Evolutionary conservation across 1,284 basidiomycete genomes (phyloP).

Genomic region (Athelia sp.): DNA sequence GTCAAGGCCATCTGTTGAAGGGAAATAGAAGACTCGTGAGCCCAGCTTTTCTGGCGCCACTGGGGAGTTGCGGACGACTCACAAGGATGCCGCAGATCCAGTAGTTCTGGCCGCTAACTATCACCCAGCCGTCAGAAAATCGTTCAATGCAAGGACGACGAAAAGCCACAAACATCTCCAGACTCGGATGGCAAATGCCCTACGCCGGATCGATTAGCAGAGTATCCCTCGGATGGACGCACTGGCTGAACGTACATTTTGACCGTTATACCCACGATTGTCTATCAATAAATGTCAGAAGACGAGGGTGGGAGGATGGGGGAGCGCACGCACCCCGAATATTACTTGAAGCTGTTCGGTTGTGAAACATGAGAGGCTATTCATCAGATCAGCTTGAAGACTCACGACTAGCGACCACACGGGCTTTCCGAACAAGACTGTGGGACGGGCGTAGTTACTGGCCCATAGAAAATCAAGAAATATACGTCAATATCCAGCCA

Average conservation of each 20-base stretch:
- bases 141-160: not conserved
- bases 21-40: not conserved
- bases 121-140: not conserved
- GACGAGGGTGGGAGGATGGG: no score
- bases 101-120: constrained; percentile 10
- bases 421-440: not conserved
- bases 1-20: not conserved
- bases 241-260: constrained; percentile 6
- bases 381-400: no score
- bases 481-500: not conserved
- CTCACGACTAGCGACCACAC: not conserved
- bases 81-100: constrained; percentile 8
- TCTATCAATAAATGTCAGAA: not conserved
- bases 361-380: no score
- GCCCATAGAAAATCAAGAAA: not conserved
- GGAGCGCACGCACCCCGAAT: not conserved
- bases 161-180: constrained; percentile 9
- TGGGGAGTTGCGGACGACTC: not conserved
- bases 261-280: constrained; percentile 5
- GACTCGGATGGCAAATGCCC: constrained; percentile 10
- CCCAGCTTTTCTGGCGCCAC: not conserved
- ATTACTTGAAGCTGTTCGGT: not conserved
- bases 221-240: no score
- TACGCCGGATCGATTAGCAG: not conserved
- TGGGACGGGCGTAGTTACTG: not conserved